These are phyloP conservation scores for Alternaria burnsii DNA, from an alignment of 2,329 filamentous ascomycete species.

Conservation along the genomic window DNA sequence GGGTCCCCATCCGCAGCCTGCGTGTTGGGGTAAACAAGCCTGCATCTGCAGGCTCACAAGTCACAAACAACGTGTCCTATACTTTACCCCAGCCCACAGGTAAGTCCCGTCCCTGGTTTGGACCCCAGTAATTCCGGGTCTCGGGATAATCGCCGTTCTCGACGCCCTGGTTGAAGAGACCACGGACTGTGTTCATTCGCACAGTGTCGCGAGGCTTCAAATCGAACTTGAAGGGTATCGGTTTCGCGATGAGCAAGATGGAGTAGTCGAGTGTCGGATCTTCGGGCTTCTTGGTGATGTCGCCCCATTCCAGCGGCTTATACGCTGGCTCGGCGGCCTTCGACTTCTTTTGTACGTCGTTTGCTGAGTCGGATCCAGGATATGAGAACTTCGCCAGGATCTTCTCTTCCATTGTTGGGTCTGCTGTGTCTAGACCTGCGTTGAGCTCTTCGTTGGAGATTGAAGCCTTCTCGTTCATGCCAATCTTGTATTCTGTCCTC, in stretches of 20 bases:
- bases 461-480: constrained; percentile 45
- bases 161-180: constrained; percentile 48
- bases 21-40: not conserved
- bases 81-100: constrained; percentile 49
- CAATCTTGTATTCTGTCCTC: constrained; percentile 25
- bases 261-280: constrained; percentile 57
- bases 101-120: constrained; percentile 43
- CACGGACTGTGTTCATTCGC: constrained; percentile 44
- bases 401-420: constrained; percentile 33
- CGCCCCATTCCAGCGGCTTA: constrained; percentile 34
- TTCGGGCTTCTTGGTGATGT: constrained; percentile 33
- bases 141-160: constrained; percentile 51
- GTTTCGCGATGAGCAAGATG: constrained; percentile 57
- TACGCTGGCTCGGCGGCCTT: constrained; percentile 20
- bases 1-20: constrained; percentile 21
- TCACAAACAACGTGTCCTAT: constrained; percentile 23
- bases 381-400: constrained; percentile 40
- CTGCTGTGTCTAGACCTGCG: constrained; percentile 32
- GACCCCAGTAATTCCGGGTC: constrained; percentile 51
- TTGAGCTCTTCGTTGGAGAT: constrained; percentile 51
- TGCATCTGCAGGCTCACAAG: constrained; percentile 16
- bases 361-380: constrained; percentile 29
- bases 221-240: constrained; percentile 55
- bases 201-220: constrained; percentile 47
- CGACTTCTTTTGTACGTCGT: constrained; percentile 12